phyloP scores from a whole-genome alignment of 2,329 filamentous ascomycete species.

The Aquanectria penicillioides region DNA sequence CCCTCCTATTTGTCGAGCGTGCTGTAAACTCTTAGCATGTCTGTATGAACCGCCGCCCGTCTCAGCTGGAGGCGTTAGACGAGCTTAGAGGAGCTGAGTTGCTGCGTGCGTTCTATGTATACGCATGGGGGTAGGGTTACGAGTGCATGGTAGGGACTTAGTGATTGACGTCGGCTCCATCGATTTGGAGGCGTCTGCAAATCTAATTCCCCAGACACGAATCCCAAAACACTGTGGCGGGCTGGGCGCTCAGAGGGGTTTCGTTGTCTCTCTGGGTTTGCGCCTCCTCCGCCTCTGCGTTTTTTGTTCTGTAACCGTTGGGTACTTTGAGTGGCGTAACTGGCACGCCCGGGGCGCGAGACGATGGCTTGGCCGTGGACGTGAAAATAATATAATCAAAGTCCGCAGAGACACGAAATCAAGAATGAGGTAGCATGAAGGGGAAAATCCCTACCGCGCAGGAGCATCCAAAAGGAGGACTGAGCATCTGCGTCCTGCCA shows the following conservation, averaged over 20 bases:
- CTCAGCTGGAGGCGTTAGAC: slow-evolving; percentile 12
- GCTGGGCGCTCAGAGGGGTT: slow-evolving; percentile 28
- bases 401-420: neutral
- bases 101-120: neutral
- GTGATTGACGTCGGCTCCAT: too few relatives aligned
- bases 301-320: too few relatives aligned
- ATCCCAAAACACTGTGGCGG: slow-evolving; percentile 23
- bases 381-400: slow-evolving; percentile 1
- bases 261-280: slow-evolving; percentile 9
- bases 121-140: too few relatives aligned
- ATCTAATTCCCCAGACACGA: slow-evolving; percentile 21
- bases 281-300: slow-evolving; percentile 13
- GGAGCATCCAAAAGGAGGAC: slow-evolving; percentile 6
- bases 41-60: neutral
- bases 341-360: too few relatives aligned
- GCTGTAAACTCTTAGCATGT: neutral
- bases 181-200: slow-evolving; percentile 14
- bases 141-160: neutral
- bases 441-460: slow-evolving; percentile 25
- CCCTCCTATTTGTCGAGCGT: neutral
- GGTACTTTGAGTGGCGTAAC: too few relatives aligned
- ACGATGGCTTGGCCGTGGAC: neutral
- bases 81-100: neutral
- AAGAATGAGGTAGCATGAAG: neutral
- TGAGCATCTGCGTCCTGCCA: slow-evolving; percentile 1